Evolutionary conservation across 139 green algal species (phyloP).

Genomic region (Tetradesmus obliquus): DNA sequence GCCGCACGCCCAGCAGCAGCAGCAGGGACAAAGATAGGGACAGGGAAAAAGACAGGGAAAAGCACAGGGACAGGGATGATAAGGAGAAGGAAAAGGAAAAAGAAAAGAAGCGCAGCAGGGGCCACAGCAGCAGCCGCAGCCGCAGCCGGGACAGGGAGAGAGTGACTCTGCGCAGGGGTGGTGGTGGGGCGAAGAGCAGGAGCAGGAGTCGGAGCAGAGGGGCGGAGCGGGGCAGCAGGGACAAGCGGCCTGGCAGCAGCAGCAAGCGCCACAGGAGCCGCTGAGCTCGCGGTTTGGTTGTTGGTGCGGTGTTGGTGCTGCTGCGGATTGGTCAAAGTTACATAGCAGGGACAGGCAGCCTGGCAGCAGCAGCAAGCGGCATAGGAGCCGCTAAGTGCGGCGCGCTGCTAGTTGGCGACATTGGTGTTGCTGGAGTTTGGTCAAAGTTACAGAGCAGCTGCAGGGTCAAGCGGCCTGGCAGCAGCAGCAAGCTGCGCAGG

Average conservation of each 20-base stretch:
- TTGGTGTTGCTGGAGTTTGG: background rate
- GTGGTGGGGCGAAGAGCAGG: background rate
- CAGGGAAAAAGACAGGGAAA: background rate
- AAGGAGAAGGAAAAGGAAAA: background rate
- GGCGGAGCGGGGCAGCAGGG: background rate
- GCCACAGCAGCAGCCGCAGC: constrained; percentile 12
- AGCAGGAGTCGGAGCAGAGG: constrained; percentile 14
- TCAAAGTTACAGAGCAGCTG: background rate
- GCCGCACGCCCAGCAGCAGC: background rate
- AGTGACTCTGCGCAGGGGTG: background rate
- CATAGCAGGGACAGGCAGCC: no score
- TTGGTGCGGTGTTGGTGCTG: background rate
- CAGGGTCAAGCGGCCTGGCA: no score
- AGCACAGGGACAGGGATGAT: background rate
- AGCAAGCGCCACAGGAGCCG: constrained; percentile 22
- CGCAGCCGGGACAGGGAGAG: background rate
- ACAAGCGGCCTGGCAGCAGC: background rate
- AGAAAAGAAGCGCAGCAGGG: background rate
- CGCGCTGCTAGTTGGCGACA: background rate
- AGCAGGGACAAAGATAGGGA: constrained; percentile 29
- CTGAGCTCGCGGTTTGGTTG: background rate
- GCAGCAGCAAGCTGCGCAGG: no score
- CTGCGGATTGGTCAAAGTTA: background rate
- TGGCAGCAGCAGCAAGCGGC: background rate
- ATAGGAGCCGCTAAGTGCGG: background rate